These are phyloP conservation scores for Coniochaeta pulveracea DNA, from an alignment of 2,329 filamentous ascomycete species.

Conservation along the genomic window DNA sequence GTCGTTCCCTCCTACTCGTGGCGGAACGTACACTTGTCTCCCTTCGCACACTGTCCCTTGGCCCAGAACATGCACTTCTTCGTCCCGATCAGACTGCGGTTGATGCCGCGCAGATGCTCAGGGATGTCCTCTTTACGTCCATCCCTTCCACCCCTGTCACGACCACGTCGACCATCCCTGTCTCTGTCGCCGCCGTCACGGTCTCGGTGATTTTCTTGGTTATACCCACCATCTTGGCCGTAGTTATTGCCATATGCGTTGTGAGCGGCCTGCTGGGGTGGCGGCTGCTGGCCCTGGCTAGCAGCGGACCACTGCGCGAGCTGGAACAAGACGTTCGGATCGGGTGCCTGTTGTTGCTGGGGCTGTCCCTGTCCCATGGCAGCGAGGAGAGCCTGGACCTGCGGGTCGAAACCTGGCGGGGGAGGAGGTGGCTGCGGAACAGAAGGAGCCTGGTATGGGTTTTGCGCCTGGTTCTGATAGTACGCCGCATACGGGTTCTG, in stretches of 20 bases:
- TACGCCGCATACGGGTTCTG: conserved; percentile 1
- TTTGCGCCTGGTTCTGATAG: conserved; percentile 1
- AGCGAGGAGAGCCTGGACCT: neutral
- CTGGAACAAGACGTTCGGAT: conserved; percentile 1
- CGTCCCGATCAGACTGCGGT: conserved; percentile 50
- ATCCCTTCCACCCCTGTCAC: conserved; percentile 13
- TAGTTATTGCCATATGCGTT: neutral
- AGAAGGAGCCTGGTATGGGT: neutral
- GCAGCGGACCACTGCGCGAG: conserved; percentile 2
- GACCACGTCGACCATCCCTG: neutral
- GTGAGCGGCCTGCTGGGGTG: neutral
- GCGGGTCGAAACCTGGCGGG: too few relatives aligned
- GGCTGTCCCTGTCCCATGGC: neutral
- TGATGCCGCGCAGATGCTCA: conserved; percentile 30
- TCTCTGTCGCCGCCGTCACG: neutral
- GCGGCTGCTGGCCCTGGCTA: neutral
- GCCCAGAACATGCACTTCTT: conserved; percentile 61
- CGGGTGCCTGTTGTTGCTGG: neutral
- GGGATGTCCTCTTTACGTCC: conserved; percentile 11
- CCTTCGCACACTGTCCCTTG: conserved; percentile 61
- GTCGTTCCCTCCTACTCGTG: too few relatives aligned
- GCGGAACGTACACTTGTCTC: conserved; percentile 63
- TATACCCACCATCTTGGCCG: conserved; percentile 1
- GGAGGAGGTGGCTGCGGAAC: neutral
- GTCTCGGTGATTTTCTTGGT: conserved; percentile 1